Base-by-base conservation (phyloP, 805 yeast species). In the Millerago galiae region DNA sequence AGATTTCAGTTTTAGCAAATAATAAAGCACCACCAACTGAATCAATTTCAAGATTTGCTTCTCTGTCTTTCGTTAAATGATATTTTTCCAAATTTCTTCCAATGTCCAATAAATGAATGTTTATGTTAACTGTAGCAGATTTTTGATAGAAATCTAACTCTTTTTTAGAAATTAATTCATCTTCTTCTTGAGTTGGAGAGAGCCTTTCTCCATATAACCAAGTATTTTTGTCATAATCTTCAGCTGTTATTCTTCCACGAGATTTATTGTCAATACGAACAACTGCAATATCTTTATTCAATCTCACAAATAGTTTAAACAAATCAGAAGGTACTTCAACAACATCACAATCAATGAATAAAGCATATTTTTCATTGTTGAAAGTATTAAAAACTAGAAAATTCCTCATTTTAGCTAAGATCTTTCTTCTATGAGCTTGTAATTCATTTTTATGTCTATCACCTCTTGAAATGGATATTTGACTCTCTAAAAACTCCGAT, bases 21-120 rank as follows among this genome's bases (percentile, higher is more conserved):
- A 73, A 59, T 1, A 72, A 61, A 2, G 76, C 77, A 9, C 78
- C 77, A 2, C 78, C 79, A 10, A 73, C 78, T 2, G 77, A 70
- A 46, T 72, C 75, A 21, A 73, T 47, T 27, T 54, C 54, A 5
- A 62, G 56, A 0, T 45, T 8, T 39, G 53, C 44, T 14, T 43
- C 46, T 2, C 43, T 29, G 12, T 38, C 37, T 6, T 39, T 47
- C 11, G 26, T 18, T 37, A 48, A 43, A 5, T 41, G 41, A 32
- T 25, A 54, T 15, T 45, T 43, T 8, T 33, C 13, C 14, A 42
- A 36, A 30, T 46, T 36, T 13, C 7, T 12, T 0, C 42, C 24
- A 37, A 32, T 10, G 7, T 42, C 45, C 27, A 54, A 35, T 17
- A 45, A 37, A 15, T 46, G 50, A 8, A 49, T 11, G 13, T 10